Conservation (phyloP, 345 rosid species). For the Citrus reticulata region DNA sequence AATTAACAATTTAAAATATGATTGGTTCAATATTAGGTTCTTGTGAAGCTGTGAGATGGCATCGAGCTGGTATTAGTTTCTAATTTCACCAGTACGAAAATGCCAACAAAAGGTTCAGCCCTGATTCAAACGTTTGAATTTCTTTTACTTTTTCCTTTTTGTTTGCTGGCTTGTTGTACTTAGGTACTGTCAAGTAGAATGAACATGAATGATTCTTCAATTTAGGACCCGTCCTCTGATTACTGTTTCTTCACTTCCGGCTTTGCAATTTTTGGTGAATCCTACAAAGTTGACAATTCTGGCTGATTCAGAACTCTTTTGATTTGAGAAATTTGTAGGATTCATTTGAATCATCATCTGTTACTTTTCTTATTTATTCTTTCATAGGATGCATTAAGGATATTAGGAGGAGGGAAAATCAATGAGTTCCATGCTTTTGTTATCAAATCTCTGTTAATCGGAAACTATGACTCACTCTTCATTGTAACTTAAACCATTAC, state of each 20-base stretch:
- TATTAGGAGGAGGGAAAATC: neutral
- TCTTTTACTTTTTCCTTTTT: neutral
- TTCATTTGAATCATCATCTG: neutral
- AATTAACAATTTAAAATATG: neutral
- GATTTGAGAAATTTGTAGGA: neutral
- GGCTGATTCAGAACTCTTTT: neutral
- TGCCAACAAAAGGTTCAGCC: neutral
- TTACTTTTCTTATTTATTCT: neutral
- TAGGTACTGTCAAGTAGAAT: neutral
- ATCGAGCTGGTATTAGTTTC: neutral
- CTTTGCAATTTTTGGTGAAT: neutral
- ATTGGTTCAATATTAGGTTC: neutral
- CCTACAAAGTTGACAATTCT: neutral
- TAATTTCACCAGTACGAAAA: neutral
- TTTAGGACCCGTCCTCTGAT: neutral
- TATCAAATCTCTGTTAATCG: slow-evolving; percentile 2
- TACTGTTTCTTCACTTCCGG: neutral
- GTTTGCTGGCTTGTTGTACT: neutral
- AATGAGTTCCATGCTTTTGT: neutral
- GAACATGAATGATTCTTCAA: neutral
- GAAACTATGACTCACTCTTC: neutral
- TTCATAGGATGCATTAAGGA: neutral
- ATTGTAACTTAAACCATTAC: neutral
- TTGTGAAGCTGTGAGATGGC: neutral
- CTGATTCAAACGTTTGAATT: neutral